Evolutionary conservation across 495 filamentous ascomycete species (phyloP), one percentile per base, ranked within the genome.

Genomic region (Neurospora discreta): DNA sequence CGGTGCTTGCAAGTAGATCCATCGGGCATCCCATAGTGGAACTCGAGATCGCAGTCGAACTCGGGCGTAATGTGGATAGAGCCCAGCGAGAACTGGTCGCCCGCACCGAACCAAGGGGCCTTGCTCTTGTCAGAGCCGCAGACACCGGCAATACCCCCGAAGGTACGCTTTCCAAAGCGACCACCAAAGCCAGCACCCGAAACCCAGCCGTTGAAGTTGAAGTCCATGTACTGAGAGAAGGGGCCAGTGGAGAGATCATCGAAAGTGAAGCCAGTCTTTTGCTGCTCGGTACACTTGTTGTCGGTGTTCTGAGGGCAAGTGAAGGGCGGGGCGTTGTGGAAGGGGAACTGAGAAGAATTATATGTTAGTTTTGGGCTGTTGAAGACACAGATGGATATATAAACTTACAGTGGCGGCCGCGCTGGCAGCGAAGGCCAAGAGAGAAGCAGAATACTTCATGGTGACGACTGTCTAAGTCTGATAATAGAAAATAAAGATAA

Each of bases 1-100:
- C 85, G 88, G 80, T 93, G 89, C 81, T 89, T 92, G 88, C 95
- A 97, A 71, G 82, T 87, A 46, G 88, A 89, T 71, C 90, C 90
- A 78, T 93, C 91, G 3, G 89, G 87, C 92, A 97, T 94, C 76
- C 83, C 84, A 81, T 93, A 97, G 84, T 91, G 86, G 82, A 96
- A 92, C 80, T 94, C 87, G 70, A 97, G 81, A 68, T 95, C 88
- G 73, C 86, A 88, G 77, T 94, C 90, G 74, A 90, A 86, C 76
- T 91, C 88, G 74, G 89, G 87, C 23, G 89, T 87, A 71, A 97
- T 83, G 73, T 92, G 83, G 79, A 95, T 87, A 74, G 88, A 82
- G 71, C 81, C 87, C 77, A 97, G 88, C 5, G 94, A 96, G 83
- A 95, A 94, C 71, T 84, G 86, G 67, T 85, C 82, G 72, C 87